These are phyloP conservation scores for Rugonectria rugulosa DNA, from an alignment of 2,329 filamentous ascomycete genomes.

Conservation along the genomic window DNA sequence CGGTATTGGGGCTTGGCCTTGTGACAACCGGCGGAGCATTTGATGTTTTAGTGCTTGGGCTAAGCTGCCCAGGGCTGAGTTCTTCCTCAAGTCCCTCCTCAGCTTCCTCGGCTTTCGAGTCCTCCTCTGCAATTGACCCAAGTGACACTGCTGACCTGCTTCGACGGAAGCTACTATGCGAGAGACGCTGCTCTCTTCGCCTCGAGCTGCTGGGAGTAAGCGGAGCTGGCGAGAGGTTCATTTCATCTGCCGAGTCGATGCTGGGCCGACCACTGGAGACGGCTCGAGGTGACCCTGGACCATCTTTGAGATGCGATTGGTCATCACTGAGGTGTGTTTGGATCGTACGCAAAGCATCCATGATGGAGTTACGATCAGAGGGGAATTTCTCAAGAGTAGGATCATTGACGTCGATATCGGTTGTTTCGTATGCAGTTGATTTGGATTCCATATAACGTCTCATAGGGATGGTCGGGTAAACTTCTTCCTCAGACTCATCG, in stretches of 20 bases:
- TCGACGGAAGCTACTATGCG: constrained; percentile 45
- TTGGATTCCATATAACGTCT: constrained; percentile 23
- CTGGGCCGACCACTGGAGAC: constrained; percentile 45
- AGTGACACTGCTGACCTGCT: constrained; percentile 51
- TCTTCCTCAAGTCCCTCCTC: constrained; percentile 13
- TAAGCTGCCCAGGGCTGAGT: neutral
- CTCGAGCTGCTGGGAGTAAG: constrained; percentile 44
- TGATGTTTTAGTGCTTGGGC: neutral
- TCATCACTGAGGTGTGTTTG: constrained; percentile 54
- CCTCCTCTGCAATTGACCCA: constrained; percentile 55
- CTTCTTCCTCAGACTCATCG: constrained; percentile 42
- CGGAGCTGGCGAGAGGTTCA: constrained; percentile 43
- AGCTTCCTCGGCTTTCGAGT: constrained; percentile 35
- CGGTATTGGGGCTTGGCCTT: constrained; percentile 27
- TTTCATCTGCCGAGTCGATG: constrained; percentile 49
- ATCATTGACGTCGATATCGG: constrained; percentile 51
- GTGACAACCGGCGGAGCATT: neutral
- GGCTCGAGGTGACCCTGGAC: constrained; percentile 46
- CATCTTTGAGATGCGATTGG: constrained; percentile 45
- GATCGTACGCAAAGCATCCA: constrained; percentile 55
- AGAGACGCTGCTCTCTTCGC: constrained; percentile 43
- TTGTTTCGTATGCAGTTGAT: constrained; percentile 27
- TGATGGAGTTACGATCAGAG: constrained; percentile 52
- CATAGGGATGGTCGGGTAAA: constrained; percentile 27
- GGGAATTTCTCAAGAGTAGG: constrained; percentile 59